Percentiles rank a stretch among this genome's conserved stretches.
phyloP scores from a whole-genome alignment of 148 eudicot genomes.

The Polygonum aviculare region DNA sequence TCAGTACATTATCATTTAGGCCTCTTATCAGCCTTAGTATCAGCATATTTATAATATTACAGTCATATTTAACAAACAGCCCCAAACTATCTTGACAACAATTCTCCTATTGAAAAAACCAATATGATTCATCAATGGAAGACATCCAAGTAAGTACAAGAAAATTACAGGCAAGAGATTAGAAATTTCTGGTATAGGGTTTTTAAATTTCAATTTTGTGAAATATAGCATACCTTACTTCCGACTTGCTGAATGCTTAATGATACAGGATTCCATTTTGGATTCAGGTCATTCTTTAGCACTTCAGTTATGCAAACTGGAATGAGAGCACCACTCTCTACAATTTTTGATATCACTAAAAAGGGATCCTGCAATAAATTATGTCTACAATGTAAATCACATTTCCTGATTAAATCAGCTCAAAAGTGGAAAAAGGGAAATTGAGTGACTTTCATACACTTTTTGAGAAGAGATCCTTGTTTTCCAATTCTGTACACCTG shows the following conservation, averaged over 20 bases:
- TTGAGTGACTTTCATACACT: constrained; percentile 49
- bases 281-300: constrained; percentile 66
- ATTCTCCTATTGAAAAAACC: background rate
- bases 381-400: constrained; percentile 10
- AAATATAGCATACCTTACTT: constrained; percentile 56
- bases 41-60: background rate
- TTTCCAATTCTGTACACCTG: constrained; percentile 83
- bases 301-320: constrained; percentile 96
- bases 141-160: background rate
- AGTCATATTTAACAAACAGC: background rate
- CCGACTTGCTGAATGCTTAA: constrained; percentile 70
- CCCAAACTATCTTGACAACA: background rate
- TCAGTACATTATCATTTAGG: background rate
- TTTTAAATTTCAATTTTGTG: background rate
- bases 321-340: constrained; percentile 53
- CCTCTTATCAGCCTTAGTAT: background rate
- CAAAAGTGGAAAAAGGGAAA: constrained; percentile 10
- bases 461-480: constrained; percentile 83
- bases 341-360: constrained; percentile 64
- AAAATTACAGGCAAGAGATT: background rate
- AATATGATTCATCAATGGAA: background rate
- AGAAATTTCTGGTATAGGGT: background rate
- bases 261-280: constrained; percentile 72
- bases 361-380: constrained; percentile 75
- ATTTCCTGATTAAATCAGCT: constrained; percentile 7